These are phyloP conservation scores for Suillus plorans DNA, from an alignment of 768 basidiomycete genomes.

Conservation along the genomic window DNA sequence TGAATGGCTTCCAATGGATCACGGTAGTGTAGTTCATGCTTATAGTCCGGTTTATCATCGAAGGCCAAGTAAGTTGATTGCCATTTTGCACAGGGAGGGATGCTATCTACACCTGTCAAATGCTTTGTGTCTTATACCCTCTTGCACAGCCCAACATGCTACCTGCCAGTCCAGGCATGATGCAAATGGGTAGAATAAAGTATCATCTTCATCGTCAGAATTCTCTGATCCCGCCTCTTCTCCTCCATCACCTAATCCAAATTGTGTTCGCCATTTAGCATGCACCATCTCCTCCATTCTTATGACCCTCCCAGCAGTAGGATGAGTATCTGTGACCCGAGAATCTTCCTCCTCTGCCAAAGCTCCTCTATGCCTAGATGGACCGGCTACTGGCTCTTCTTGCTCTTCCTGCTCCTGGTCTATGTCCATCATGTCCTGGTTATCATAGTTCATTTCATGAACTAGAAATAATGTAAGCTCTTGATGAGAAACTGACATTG, in stretches of 20 bases:
- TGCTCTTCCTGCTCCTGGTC: no score
- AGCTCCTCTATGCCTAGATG: no score
- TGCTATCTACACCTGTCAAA: constrained; percentile 6
- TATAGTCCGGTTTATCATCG: neutral
- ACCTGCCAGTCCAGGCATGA: constrained; percentile 4
- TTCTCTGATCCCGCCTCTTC: neutral
- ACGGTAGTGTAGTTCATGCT: no score
- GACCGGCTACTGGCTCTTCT: no score
- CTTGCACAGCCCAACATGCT: constrained; percentile 6
- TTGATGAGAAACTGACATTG: no score
- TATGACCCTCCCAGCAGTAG: neutral
- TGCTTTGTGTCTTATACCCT: constrained; percentile 6
- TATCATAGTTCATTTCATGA: no score
- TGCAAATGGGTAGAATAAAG: constrained; percentile 7
- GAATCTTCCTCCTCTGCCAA: no score
- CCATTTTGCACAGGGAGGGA: constrained; percentile 3
- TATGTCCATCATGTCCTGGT: no score
- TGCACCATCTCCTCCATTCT: neutral
- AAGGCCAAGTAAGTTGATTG: neutral
- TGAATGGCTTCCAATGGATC: no score
- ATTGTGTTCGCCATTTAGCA: neutral
- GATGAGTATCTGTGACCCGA: neutral
- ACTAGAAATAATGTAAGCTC: no score
- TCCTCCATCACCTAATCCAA: neutral
- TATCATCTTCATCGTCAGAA: constrained; percentile 1